phyloP scores from a whole-genome alignment of 768 basidiomycete genomes.

The Trametes sanguinea region DNA sequence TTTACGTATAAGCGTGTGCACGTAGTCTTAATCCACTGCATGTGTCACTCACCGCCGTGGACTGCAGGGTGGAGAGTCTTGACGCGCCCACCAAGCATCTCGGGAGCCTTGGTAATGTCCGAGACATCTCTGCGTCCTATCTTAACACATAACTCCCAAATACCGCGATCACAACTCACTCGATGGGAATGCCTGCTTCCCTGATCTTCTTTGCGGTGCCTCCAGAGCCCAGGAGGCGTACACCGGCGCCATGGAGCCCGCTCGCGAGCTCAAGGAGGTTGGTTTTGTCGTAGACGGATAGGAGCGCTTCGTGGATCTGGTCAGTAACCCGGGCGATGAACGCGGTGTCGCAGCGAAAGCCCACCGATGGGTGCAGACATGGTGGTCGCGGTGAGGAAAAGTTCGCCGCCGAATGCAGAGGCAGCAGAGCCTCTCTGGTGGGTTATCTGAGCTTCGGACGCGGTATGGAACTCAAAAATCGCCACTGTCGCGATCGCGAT shows the following conservation, averaged over 20 bases:
- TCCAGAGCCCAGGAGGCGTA: slow-evolving; percentile 90
- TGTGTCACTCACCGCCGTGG: slow-evolving; percentile 74
- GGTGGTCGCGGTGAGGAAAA: slow-evolving; percentile 4
- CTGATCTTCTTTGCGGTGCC: slow-evolving; percentile 98
- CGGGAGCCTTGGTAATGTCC: slow-evolving; percentile 95
- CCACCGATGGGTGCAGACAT: slow-evolving; percentile 40
- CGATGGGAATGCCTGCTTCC: slow-evolving; percentile 87
- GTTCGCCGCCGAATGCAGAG: not conserved
- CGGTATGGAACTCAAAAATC: slow-evolving; percentile 10
- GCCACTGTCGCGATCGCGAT: slow-evolving; percentile 14
- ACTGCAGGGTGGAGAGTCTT: slow-evolving; percentile 98
- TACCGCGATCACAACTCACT: slow-evolving; percentile 53
- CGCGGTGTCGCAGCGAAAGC: slow-evolving; percentile 2
- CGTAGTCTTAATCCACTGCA: too few species aligned
- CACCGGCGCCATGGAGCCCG: slow-evolving; percentile 78
- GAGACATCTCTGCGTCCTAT: slow-evolving; percentile 79
- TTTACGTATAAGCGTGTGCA: too few species aligned
- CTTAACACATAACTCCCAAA: not conserved
- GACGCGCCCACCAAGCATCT: slow-evolving; percentile 98
- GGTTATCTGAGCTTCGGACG: not conserved
- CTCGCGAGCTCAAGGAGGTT: slow-evolving; percentile 86
- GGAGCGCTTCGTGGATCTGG: slow-evolving; percentile 56
- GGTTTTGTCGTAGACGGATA: slow-evolving; percentile 97
- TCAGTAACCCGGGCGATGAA: not conserved
- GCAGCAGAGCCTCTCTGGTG: not conserved